Conservation (phyloP, 495 filamentous ascomycete genomes). For the Penicillium angulare region DNA sequence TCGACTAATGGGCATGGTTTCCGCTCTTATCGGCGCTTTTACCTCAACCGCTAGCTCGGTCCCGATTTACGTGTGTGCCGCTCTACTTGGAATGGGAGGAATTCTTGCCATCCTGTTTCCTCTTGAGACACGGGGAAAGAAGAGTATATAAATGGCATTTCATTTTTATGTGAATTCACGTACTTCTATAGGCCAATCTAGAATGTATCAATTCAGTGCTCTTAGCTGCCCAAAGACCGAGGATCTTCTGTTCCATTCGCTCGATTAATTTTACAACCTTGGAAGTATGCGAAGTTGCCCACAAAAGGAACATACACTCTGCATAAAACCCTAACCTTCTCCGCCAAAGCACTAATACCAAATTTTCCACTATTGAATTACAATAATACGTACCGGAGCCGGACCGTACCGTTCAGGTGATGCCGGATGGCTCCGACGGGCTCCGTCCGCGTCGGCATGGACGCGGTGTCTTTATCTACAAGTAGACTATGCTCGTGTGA, state of each 20-base stretch:
- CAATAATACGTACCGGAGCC: no score
- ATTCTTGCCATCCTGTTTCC: constrained; percentile 37
- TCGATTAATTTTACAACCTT: no score
- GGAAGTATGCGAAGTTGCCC: no score
- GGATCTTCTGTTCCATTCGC: no score
- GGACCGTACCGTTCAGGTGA: constrained; percentile 1
- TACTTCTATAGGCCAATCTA: no score
- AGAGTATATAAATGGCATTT: constrained; percentile 7
- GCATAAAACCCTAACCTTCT: no score
- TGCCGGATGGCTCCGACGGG: not conserved
- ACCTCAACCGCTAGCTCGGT: constrained; percentile 32
- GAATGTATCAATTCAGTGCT: no score
- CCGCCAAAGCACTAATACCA: no score
- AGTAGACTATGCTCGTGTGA: constrained; percentile 1
- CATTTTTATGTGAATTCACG: not conserved
- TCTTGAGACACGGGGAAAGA: constrained; percentile 28
- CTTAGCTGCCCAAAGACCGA: no score
- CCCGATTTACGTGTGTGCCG: constrained; percentile 41
- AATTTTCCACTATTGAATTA: no score
- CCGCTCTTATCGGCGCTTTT: constrained; percentile 37
- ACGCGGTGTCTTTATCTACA: not conserved
- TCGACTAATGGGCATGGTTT: constrained; percentile 37
- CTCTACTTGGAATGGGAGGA: constrained; percentile 29
- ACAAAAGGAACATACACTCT: no score
- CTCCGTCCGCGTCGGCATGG: constrained; percentile 1